Evolutionary conservation across 164 flowering plant species (phyloP).

Genomic region (Liquidambar formosana): DNA sequence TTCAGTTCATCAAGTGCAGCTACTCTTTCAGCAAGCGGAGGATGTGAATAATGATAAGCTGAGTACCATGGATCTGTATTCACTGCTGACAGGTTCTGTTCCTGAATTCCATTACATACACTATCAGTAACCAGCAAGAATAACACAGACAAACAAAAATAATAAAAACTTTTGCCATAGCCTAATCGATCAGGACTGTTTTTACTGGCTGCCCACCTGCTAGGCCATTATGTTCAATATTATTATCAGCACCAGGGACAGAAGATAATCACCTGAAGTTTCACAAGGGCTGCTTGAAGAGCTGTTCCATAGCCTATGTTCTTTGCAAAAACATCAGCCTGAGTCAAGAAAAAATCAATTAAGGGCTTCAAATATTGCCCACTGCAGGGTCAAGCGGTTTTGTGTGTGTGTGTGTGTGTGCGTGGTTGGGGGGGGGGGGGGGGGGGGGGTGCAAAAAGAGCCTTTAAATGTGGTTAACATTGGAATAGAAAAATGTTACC

Average conservation of each 20-base stretch:
- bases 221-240: too few species aligned
- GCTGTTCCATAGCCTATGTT: too few species aligned
- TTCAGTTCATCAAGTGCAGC: background rate
- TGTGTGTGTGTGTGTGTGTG: too few species aligned
- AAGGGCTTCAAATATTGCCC: background rate
- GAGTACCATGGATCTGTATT: slow-evolving; percentile 2
- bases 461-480: too few species aligned
- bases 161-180: background rate
- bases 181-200: too few species aligned
- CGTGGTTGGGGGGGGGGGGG: too few species aligned
- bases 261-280: too few species aligned
- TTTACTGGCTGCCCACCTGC: too few species aligned
- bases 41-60: background rate
- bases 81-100: background rate
- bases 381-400: too few species aligned
- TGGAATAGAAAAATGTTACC: background rate
- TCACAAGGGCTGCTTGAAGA: too few species aligned
- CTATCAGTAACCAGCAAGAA: background rate
- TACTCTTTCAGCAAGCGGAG: background rate
- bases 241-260: too few species aligned
- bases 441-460: too few species aligned
- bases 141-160: background rate
- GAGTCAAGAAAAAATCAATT: background rate
- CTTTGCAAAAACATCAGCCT: background rate
- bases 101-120: background rate